Percentiles rank a stretch among this genome's conserved stretches.
These are phyloP conservation scores for Cryptococcus amylolentus DNA, from an alignment of 1,284 basidiomycete species.

Conservation along the genomic window DNA sequence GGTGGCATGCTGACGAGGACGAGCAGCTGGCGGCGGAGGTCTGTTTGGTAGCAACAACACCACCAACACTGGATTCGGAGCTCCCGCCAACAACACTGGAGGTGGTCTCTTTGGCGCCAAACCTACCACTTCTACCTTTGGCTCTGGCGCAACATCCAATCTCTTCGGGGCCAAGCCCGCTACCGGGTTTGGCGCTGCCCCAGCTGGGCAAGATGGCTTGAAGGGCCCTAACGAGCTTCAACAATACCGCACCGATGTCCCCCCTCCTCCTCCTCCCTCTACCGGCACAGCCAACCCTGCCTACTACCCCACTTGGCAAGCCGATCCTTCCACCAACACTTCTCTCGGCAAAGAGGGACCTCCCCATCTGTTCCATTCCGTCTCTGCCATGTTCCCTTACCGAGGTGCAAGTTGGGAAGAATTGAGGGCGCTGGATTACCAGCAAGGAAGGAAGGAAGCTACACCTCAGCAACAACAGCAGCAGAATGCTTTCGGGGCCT, in stretches of 20 bases:
- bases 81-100: conserved; percentile 26
- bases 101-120: conserved; percentile 34
- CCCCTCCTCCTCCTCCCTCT: conserved; percentile 28
- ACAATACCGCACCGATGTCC: conserved; percentile 23
- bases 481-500: conserved; percentile 39
- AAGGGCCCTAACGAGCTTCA: conserved; percentile 26
- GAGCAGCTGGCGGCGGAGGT: conserved; percentile 22
- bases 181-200: conserved; percentile 22
- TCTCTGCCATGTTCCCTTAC: conserved; percentile 44
- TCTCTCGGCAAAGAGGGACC: conserved; percentile 20
- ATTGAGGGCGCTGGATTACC: conserved; percentile 54
- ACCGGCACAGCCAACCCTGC: conserved; percentile 39
- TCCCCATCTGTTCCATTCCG: conserved; percentile 43
- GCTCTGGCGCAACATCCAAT: conserved; percentile 46
- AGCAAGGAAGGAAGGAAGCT: conserved; percentile 57
- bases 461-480: conserved; percentile 17
- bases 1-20: neutral
- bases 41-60: conserved; percentile 28
- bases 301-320: conserved; percentile 46
- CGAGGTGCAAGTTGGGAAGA: conserved; percentile 44
- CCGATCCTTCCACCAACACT: conserved; percentile 29
- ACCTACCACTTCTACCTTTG: conserved; percentile 40
- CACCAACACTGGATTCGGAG: conserved; percentile 42
- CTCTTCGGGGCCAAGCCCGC: conserved; percentile 42
- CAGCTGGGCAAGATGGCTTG: conserved; percentile 6